Base-by-base conservation (phyloP, 2,329 filamentous ascomycete species). In the Aspergillus terreus region DNA sequence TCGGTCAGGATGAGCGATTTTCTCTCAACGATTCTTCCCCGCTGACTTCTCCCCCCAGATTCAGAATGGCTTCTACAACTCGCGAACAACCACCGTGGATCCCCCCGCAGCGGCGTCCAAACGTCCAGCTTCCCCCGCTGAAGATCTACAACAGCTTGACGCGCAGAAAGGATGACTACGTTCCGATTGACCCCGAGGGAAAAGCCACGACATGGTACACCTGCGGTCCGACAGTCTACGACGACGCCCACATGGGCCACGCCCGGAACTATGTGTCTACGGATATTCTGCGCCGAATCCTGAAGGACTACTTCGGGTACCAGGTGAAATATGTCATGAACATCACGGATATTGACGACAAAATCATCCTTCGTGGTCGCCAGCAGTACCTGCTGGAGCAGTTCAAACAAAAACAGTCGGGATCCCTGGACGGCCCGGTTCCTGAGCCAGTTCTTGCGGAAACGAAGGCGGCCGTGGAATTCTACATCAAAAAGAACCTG, bases 261-360 rank as follows among this genome's bases (percentile, higher is more conserved):
- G 90, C 89, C 27, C 80, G 90, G 61, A 95, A 95, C 75, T 95
- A 95, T 81, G 88, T 95, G 57, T 89, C 86, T 46, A 92, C 89
- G 43, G 91, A 96, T 70, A 91, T 95, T 58, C 85, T 95, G 60
- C 82, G 91, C 55, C 84, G 91, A 63, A 89, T 95, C 62, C 74
- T 95, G 71, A 78, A 82, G 64, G 84, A 92, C 69, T 92, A 94
- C 72, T 95, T 95, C 69, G 83, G 84, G 55, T 94, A 88, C 70
- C 77, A 90, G 40, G 83, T 96, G 59, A 83, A 85, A 54, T 95
- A 95, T 73, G 88, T 95, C 58, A 94, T 95, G 86, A 95, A 95
- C 73, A 90, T 94, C 57, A 95, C 91, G 25, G 91, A 92, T 63
- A 81, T 92, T 36, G 87, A 91, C 61, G 85, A 88, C 71, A 87